These are phyloP conservation scores for Hevea brasiliensis DNA, from an alignment of 345 rosid genomes.

Conservation along the genomic window DNA sequence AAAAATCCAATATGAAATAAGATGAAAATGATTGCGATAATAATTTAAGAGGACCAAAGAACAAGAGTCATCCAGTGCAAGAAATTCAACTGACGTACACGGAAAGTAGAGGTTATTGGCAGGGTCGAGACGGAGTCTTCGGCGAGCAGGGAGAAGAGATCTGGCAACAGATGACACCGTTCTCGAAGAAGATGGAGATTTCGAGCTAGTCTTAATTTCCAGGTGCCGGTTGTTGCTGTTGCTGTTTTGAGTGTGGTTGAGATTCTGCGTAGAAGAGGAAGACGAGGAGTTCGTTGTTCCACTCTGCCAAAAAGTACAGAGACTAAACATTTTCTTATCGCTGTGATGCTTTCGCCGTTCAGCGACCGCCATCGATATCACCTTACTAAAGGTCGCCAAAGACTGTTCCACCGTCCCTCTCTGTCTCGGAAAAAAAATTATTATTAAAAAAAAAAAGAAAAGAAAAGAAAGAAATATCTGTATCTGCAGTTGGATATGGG, in stretches of 20 bases:
- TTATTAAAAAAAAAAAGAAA: neutral
- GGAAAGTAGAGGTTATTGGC: slow-evolving; percentile 74
- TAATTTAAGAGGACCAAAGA: slow-evolving; percentile 7
- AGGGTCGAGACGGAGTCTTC: slow-evolving; percentile 93
- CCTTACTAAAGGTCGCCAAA: no score
- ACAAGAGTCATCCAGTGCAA: slow-evolving; percentile 34
- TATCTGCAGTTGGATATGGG: neutral
- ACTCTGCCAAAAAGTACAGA: slow-evolving; percentile 84
- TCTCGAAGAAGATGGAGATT: slow-evolving; percentile 39
- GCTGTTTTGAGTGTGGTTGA: slow-evolving; percentile 23
- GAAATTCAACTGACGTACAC: slow-evolving; percentile 39
- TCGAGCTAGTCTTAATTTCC: slow-evolving; percentile 25
- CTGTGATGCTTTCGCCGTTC: slow-evolving; percentile 43
- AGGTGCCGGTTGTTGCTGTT: slow-evolving; percentile 33
- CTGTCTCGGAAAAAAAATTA: no score
- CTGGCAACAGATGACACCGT: slow-evolving; percentile 78
- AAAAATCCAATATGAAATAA: neutral
- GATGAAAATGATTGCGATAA: neutral
- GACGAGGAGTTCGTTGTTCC: slow-evolving; percentile 42
- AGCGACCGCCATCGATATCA: slow-evolving; percentile 54
- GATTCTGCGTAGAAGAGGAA: slow-evolving; percentile 58
- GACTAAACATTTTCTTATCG: slow-evolving; percentile 50
- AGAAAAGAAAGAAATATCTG: neutral
- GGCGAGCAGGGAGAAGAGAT: slow-evolving; percentile 84
- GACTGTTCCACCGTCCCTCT: no score